Conservation (phyloP, 345 rosid species). For the Gossypium raimondii region DNA sequence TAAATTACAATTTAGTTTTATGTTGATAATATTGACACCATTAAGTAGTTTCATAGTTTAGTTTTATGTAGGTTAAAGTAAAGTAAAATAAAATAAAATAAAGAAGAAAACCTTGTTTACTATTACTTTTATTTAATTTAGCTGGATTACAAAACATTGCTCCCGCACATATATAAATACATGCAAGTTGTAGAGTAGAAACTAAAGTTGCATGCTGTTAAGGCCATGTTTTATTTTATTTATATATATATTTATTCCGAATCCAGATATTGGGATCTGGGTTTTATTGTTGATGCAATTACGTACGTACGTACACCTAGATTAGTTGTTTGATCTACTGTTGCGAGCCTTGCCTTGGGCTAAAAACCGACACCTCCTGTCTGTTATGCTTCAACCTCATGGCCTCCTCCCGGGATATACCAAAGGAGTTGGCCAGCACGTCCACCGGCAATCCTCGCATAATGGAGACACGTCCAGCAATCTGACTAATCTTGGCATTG, state of each 20-base stretch:
- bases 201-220: not conserved
- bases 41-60: too few species aligned
- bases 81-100: too few species aligned
- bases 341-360: not conserved
- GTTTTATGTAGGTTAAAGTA: too few species aligned
- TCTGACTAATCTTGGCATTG: conserved; percentile 10
- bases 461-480: not conserved
- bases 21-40: too few species aligned
- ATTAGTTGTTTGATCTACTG: not conserved
- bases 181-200: not conserved
- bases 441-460: not conserved
- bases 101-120: not conserved
- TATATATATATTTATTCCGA: not conserved
- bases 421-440: conserved; percentile 10
- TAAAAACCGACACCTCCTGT: not conserved
- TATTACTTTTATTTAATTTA: not conserved
- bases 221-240: too few species aligned
- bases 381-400: conserved; percentile 8
- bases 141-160: conserved; percentile 1
- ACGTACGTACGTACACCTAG: too few species aligned
- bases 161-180: conserved; percentile 3
- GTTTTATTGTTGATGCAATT: not conserved
- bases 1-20: too few species aligned
- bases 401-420: conserved; percentile 13
- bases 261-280: not conserved